Evolutionary conservation across 2,329 filamentous ascomycete species (phyloP).

Genomic region (Claviceps fusiformis): DNA sequence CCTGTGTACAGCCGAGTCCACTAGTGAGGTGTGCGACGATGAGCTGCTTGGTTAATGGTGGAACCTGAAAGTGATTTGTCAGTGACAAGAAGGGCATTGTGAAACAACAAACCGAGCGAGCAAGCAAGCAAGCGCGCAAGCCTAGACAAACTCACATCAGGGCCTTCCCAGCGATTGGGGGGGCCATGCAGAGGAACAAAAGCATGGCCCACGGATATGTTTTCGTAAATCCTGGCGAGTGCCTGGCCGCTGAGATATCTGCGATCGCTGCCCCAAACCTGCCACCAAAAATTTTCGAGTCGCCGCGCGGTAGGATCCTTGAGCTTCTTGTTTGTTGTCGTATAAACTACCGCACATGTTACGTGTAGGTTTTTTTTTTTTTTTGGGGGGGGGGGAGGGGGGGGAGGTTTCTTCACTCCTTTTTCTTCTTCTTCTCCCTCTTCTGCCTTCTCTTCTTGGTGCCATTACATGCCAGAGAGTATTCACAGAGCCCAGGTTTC

Average conservation of each 20-base stretch:
- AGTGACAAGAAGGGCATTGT: not conserved
- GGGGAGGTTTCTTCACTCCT: too few species aligned
- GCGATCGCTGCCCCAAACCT: conserved; percentile 47
- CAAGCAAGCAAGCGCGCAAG: not conserved
- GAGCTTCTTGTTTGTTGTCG: conserved; percentile 43
- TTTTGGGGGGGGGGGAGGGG: too few species aligned
- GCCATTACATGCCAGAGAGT: not conserved
- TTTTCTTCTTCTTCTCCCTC: too few species aligned
- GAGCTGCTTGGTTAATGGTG: conserved; percentile 16
- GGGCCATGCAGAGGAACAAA: conserved; percentile 42
- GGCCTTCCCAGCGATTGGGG: conserved; percentile 37
- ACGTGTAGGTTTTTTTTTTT: not conserved
- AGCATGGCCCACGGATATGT: conserved; percentile 44
- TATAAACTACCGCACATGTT: conserved; percentile 34
- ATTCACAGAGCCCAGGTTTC: not conserved
- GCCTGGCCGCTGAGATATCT: conserved; percentile 37
- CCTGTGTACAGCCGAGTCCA: conserved; percentile 5
- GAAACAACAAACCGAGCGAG: conserved; percentile 3
- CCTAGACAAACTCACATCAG: conserved; percentile 24
- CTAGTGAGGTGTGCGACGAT: conserved; percentile 12
- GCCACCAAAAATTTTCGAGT: conserved; percentile 54
- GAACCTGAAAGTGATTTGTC: conserved; percentile 10
- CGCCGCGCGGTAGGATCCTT: conserved; percentile 49
- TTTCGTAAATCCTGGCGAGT: conserved; percentile 41
- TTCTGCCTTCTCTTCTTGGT: not conserved